Conservation (phyloP, 257 asterid species). For the Thymus quinquecostatus region DNA sequence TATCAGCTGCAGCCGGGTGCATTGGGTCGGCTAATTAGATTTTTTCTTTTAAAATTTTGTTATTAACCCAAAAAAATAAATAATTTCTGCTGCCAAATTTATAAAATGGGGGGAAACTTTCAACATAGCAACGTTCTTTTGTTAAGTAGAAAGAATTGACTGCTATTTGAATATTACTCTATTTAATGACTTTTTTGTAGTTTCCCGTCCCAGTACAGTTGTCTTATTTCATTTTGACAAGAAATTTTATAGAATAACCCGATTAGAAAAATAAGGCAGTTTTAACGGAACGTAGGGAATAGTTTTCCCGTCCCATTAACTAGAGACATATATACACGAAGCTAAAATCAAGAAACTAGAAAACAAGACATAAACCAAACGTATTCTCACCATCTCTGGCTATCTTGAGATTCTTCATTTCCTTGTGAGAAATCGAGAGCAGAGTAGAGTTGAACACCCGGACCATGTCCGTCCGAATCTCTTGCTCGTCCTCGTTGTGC, state of each 20-base stretch:
- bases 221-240: no score
- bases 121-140: no score
- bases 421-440: constrained; percentile 75
- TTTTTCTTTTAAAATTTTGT: no score
- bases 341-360: neutral
- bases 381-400: constrained; percentile 47
- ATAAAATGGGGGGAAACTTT: no score
- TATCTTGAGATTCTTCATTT: constrained; percentile 78
- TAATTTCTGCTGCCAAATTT: no score
- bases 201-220: no score
- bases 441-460: constrained; percentile 74
- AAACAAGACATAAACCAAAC: neutral
- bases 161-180: no score
- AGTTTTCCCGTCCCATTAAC: neutral
- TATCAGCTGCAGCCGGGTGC: constrained; percentile 20
- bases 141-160: no score
- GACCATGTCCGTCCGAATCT: constrained; percentile 78
- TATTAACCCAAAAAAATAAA: neutral
- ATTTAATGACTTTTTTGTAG: no score
- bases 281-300: no score
- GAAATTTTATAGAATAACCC: no score
- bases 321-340: neutral
- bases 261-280: no score
- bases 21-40: neutral
- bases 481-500: constrained; percentile 71